Base-by-base conservation (phyloP, 805 yeast species). In the Candida ipomoeae region DNA sequence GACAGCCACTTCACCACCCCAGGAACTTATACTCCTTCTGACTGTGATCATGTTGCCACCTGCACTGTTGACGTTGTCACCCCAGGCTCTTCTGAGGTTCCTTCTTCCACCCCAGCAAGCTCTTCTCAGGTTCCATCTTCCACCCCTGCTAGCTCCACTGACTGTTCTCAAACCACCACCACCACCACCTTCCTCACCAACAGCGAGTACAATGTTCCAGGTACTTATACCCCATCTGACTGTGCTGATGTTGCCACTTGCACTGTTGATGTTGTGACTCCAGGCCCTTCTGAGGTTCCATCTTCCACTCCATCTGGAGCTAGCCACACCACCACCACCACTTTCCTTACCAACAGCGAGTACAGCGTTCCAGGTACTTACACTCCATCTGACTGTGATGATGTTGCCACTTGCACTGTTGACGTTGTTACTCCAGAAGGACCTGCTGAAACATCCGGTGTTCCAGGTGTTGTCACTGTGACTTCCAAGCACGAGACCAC, bases 171-270 rank as follows among this genome's bases (percentile, higher is more conserved):
- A 26, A 41, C 44, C 20, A 42, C 45, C 18, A 42, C 38, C 11
- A 42, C 45, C 20, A n/a, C n/a, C 18, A 42, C 45, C 20, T n/a
- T 32, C 8, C 26, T 20, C 3, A 42, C 45, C 2, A n/a, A 44
- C 34, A 34, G 40, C 14, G 26, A 6, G 6, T 23, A 18, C 32
- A 17, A 34, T 11, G 14, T n/a, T 10, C 39, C 39, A n/a, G 46
- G 46, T 4, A 43, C 46, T 21, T 43, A 20, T 39, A 43, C 46
- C 7, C 46, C 46, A 5, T 34, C 46, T 10, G 46, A 43, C 46
- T 43, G 46, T 23, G 46, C 10, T 6, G 20, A 34, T 15, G 33
- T 33, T n/a, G 21, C 38, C n/a, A 43, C 46, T 3, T 43, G 46
- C 23, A 43, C 46, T 11, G 46, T 43, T 20, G 32, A 17, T 7